Evolutionary conservation across 805 yeast species (phyloP), one percentile per base, ranked within the genome.

Genomic region (Candida loeiensis): DNA sequence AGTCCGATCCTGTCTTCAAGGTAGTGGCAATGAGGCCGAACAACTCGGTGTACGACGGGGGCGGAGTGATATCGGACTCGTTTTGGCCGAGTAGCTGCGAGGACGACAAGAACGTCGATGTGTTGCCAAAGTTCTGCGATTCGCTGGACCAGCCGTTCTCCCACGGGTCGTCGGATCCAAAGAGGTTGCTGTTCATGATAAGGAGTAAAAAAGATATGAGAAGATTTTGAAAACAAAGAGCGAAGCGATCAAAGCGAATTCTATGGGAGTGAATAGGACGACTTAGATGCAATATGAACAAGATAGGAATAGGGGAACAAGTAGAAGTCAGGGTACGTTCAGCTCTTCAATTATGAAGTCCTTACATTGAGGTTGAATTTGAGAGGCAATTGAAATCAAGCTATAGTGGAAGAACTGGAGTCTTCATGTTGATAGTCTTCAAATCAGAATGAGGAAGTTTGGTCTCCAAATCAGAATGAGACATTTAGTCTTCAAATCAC

Each of bases 121-220:
- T 21, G n/a, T 30, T 30, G 19, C 46, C 37, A 36, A 24, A 25
- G 4, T 47, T 49, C 9, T 47, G 41, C 13, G 14, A 39, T 11
- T 37, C 40, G 19, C 24, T 37, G 13, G 40, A 34, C 71, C 71
- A 65, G 18, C 69, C 70, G 43, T 66, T 66, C 37, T 58, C 66
- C 63, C 70, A 67, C 2, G 69, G 67, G 43, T 66, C 70, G 15
- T 59, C 60, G 3, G 54, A 33, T 25, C 36, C 40, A 31, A 43
- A 53, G 31, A 52, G 32, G 39, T 46, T 45, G 37, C 41, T 45
- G 41, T 44, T 51, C 48, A 45, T 36, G 27, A n/a, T n/a, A n/a
- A 11, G n/a, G 27, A 25, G 4, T 4, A 25, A 19, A 16, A 18
- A 24, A 13, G 17, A 34, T 39, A 21, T 13, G 18, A 28, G 5